Conservation (phyloP, 768 basidiomycete species). For the Sarcodon sp. region DNA sequence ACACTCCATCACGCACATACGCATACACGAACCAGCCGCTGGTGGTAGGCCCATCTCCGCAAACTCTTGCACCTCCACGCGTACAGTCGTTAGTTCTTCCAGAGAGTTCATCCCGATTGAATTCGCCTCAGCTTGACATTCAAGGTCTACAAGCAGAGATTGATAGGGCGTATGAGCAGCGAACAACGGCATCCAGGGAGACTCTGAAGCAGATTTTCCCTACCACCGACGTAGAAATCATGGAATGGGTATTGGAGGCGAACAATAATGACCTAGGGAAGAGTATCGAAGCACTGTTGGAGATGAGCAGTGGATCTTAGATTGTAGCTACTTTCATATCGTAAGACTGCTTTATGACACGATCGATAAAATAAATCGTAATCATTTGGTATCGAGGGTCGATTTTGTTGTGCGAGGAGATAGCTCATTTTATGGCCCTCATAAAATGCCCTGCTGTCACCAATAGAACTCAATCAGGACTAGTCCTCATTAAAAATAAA, state of each 20-base stretch:
- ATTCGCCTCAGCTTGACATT: slow-evolving; percentile 35
- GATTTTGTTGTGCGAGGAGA: too few species aligned
- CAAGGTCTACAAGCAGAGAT: slow-evolving; percentile 63
- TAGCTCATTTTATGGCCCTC: too few species aligned
- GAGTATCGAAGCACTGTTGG: slow-evolving; percentile 78
- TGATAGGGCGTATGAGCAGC: slow-evolving; percentile 65
- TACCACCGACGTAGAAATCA: slow-evolving; percentile 63
- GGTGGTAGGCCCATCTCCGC: slow-evolving; percentile 36
- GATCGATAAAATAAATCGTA: too few species aligned
- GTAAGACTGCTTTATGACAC: too few species aligned
- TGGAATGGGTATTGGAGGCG: slow-evolving; percentile 84
- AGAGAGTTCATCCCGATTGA: slow-evolving; percentile 10
- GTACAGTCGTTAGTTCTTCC: slow-evolving; percentile 29
- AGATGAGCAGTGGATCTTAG: slow-evolving; percentile 37
- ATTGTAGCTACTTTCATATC: neutral
- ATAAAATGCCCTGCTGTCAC: too few species aligned
- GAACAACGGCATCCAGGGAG: slow-evolving; percentile 54
- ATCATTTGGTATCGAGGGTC: too few species aligned
- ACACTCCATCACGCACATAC: slow-evolving; percentile 34
- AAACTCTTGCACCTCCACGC: slow-evolving; percentile 12
- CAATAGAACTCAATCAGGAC: too few species aligned
- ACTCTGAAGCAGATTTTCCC: slow-evolving; percentile 90
- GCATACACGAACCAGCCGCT: slow-evolving; percentile 32
- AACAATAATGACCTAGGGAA: slow-evolving; percentile 80
- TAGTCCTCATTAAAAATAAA: too few species aligned